Conservation (phyloP, 768 basidiomycete species). For the Amanita exitialis region DNA sequence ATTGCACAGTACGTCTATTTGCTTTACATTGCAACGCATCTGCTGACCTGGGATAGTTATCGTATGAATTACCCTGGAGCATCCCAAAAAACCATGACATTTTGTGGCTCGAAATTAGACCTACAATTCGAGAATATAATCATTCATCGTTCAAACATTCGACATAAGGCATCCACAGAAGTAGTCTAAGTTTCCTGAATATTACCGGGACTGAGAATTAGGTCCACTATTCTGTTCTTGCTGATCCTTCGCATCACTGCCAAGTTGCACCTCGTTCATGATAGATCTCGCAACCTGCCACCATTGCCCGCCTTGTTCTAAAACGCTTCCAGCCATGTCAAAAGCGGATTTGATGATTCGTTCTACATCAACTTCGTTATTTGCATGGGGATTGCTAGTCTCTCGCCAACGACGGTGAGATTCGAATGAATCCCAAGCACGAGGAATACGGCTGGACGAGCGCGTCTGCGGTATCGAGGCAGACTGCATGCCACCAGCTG, state of each 20-base stretch:
- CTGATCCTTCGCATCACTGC: neutral
- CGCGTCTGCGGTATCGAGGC: conserved; percentile 12
- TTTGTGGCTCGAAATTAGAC: neutral
- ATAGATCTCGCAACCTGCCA: conserved; percentile 20
- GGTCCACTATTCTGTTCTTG: conserved; percentile 2
- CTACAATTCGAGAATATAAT: conserved; percentile 2
- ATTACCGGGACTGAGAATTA: conserved; percentile 4
- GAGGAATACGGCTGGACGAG: conserved; percentile 2
- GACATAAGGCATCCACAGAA: neutral
- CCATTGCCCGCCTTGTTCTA: conserved; percentile 20
- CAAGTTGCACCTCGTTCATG: conserved; percentile 5
- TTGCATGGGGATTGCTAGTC: conserved; percentile 11
- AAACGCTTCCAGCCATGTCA: conserved; percentile 14
- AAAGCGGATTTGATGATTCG: conserved; percentile 37
- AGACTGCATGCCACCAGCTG: conserved; percentile 16
- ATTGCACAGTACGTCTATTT: conserved; percentile 48
- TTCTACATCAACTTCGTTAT: conserved; percentile 27
- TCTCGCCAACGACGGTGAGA: conserved; percentile 47
- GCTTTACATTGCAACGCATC: neutral
- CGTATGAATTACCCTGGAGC: conserved; percentile 26
- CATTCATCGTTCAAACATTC: neutral
- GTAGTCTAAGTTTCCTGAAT: neutral
- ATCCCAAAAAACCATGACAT: conserved; percentile 15
- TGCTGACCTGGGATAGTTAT: conserved; percentile 17
- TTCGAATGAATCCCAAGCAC: conserved; percentile 58